Percentiles rank a stretch among this genome's conserved stretches.
These are phyloP conservation scores for Aurifilum marmelostoma DNA, from an alignment of 2,329 filamentous ascomycete species.

Conservation along the genomic window DNA sequence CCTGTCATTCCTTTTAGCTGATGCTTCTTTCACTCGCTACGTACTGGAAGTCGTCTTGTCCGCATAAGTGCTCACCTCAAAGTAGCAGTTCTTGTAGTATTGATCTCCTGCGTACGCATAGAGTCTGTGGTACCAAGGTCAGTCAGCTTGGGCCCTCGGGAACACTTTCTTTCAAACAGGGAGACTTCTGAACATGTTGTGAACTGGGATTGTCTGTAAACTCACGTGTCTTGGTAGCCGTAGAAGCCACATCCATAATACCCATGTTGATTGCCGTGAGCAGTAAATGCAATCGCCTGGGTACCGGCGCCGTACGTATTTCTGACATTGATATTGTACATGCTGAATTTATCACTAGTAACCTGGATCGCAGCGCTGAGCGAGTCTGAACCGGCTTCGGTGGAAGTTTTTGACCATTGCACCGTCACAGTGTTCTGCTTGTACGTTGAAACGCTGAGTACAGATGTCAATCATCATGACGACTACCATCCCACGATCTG, in stretches of 20 bases:
- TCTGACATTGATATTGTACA: slow-evolving; percentile 42
- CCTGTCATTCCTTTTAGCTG: slow-evolving; percentile 17
- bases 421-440: slow-evolving; percentile 39
- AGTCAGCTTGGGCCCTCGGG: background rate
- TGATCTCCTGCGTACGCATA: slow-evolving; percentile 40
- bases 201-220: background rate
- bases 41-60: background rate
- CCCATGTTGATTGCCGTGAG: slow-evolving; percentile 37
- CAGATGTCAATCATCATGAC: background rate
- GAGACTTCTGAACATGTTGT: too few species aligned
- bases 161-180: background rate
- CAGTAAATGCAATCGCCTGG: slow-evolving; percentile 39
- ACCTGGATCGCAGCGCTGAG: slow-evolving; percentile 39
- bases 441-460: slow-evolving; percentile 32
- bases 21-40: background rate
- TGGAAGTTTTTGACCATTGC: slow-evolving; percentile 38
- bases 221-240: slow-evolving; percentile 41
- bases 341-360: slow-evolving; percentile 35
- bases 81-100: slow-evolving; percentile 30
- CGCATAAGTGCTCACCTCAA: slow-evolving; percentile 16
- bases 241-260: slow-evolving; percentile 41
- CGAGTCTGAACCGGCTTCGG: slow-evolving; percentile 37
- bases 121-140: slow-evolving; percentile 21
- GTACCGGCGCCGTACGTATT: slow-evolving; percentile 40
- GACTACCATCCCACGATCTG: background rate